phyloP scores from a whole-genome alignment of 345 rosid genomes.

The Citrus unshiu region DNA sequence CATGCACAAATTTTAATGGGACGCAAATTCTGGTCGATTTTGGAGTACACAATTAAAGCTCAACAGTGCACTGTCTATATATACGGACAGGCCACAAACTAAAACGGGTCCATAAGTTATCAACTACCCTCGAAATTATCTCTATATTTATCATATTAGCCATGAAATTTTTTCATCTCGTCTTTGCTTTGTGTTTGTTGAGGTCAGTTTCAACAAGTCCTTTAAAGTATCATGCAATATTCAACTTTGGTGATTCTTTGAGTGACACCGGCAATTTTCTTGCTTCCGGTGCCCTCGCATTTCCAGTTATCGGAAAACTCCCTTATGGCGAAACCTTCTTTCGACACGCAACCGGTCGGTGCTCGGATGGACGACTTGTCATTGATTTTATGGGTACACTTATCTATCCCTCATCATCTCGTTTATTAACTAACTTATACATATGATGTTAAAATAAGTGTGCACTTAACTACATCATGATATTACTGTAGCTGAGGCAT shows the following conservation, averaged over 20 bases:
- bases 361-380: constrained; percentile 70
- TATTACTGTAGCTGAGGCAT: constrained; percentile 53
- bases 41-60: background rate
- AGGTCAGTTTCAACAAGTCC: constrained; percentile 19
- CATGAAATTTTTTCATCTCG: constrained; percentile 2
- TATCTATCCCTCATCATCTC: background rate
- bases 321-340: constrained; percentile 72
- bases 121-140: background rate
- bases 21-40: constrained; percentile 5
- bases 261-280: constrained; percentile 78
- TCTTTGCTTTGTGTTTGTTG: constrained; percentile 4
- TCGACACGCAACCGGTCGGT: constrained; percentile 54
- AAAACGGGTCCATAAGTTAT: background rate
- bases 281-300: constrained; percentile 39
- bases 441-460: background rate
- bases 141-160: background rate
- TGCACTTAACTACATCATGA: background rate
- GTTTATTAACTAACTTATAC: background rate
- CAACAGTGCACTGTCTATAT: background rate
- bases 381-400: constrained; percentile 62
- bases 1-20: background rate
- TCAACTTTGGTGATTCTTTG: constrained; percentile 77
- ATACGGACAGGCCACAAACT: background rate
- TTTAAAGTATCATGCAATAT: constrained; percentile 51
- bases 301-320: constrained; percentile 46